Base-by-base conservation (phyloP, 148 eudicot species). In the Mesembryanthemum crystallinum region DNA sequence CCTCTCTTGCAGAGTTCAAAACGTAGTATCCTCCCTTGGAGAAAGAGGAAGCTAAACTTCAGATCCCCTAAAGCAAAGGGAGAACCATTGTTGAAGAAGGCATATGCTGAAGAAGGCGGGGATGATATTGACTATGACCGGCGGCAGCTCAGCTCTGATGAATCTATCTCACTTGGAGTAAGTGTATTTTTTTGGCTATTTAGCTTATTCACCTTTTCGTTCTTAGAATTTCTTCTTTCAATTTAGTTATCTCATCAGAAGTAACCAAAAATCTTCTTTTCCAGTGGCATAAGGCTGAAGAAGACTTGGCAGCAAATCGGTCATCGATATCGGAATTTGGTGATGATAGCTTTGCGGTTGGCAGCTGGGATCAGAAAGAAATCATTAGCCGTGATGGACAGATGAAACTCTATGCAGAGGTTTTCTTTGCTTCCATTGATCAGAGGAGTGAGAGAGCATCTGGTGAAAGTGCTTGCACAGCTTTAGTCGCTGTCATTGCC, bases 401-500 rank as follows among this genome's bases (percentile, higher is more conserved):
- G 54, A 82, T 92, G 96, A 94, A 92, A 86, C 88, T 94, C 69
- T 77, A 90, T 52, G 82, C 93, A 20, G 77, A 92, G 66, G 94
- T 87, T 58, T 94, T 94, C 84, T 94, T 92, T 79, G 98, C 96
- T 47, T 87, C 98, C 24, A 94, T 94, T 27, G 98, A 94, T 78
- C 98, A 94, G 77, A 78, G 93, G 70, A 94, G 94, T 76, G 98
- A 94, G 80, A 79, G 87, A 72, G 98, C 98, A 20, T 97, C 96
- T 7, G 98, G 98, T 9, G 98, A 88, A 79, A 94, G 98, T 77
- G 98, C 98, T 12, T 94, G 98, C 76, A 94, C 98, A 3, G 97
- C 96, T 47, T 90, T 94, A 60, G 98, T 94, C 68, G 97, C 97
- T 20, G 98, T 94, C 24, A 86, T 94, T 66, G 98, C 98, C 2